Evolutionary conservation across 2,329 filamentous ascomycete species (phyloP).

Genomic region (Ciborinia camelliae): DNA sequence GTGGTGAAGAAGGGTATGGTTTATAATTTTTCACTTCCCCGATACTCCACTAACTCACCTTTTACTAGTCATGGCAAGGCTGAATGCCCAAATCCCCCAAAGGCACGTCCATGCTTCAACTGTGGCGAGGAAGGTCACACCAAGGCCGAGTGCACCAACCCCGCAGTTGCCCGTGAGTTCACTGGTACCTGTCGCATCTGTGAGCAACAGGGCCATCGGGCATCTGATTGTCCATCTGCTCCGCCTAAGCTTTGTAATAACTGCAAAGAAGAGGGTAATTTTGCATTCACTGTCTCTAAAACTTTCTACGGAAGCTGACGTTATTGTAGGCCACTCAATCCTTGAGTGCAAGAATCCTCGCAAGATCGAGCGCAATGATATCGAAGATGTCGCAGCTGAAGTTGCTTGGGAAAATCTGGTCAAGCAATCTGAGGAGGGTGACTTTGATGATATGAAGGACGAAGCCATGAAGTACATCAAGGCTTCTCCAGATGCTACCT

Average conservation of each 20-base stretch:
- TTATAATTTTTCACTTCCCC: constrained; percentile 32
- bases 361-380: constrained; percentile 51
- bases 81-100: constrained; percentile 31
- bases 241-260: constrained; percentile 56
- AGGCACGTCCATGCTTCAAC: constrained; percentile 43
- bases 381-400: constrained; percentile 51
- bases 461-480: constrained; percentile 60
- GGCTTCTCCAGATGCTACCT: constrained; percentile 54
- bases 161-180: constrained; percentile 46
- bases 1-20: constrained; percentile 55
- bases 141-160: constrained; percentile 60
- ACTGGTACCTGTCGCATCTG: constrained; percentile 59
- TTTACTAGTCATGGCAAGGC: constrained; percentile 22
- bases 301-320: constrained; percentile 1
- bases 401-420: constrained; percentile 56
- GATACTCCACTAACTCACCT: neutral
- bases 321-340: constrained; percentile 50
- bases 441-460: constrained; percentile 61
- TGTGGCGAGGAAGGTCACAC: constrained; percentile 63
- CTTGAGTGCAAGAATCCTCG: constrained; percentile 57
- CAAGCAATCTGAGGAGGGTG: constrained; percentile 50
- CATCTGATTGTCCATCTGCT: constrained; percentile 61
- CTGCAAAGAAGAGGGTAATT: constrained; percentile 57
- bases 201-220: constrained; percentile 50
- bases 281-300: neutral